A percentile compares a stretch with the other conserved stretches of the same genome.
Conservation (phyloP, 1,284 basidiomycete species). For the Macrocybe sp. region DNA sequence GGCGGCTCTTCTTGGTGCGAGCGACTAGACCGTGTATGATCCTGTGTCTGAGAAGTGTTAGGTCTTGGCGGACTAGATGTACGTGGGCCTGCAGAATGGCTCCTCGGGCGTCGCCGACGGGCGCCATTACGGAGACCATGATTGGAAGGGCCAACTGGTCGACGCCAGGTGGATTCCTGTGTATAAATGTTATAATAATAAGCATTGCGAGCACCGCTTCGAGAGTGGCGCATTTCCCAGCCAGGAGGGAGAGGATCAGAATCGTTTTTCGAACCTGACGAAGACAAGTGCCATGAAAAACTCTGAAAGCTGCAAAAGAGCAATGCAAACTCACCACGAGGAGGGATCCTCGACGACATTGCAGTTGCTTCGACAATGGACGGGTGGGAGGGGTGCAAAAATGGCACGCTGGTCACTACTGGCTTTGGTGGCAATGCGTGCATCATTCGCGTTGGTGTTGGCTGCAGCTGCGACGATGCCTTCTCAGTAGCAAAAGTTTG, state of each 20-base stretch:
- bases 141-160: conserved; percentile 25
- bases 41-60: conserved; percentile 25
- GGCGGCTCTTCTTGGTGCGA: conserved; percentile 15
- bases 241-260: conserved; percentile 44
- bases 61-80: conserved; percentile 18
- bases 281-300: conserved; percentile 15
- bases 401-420: conserved; percentile 45
- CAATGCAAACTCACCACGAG: conserved; percentile 24
- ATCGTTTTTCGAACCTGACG: conserved; percentile 22
- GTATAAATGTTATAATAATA: conserved; percentile 64
- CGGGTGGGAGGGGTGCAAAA: conserved; percentile 49
- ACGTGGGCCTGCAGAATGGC: conserved; percentile 17
- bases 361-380: conserved; percentile 54
- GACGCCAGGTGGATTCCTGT: conserved; percentile 54
- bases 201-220: conserved; percentile 34
- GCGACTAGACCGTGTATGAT: conserved; percentile 17
- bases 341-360: conserved; percentile 39
- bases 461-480: conserved; percentile 23
- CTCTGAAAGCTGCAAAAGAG: too few species aligned
- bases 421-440: conserved; percentile 76
- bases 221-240: conserved; percentile 56
- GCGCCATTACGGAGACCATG: conserved; percentile 5
- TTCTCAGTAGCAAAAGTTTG: too few species aligned
- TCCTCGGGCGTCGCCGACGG: conserved; percentile 19
- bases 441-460: conserved; percentile 30